Evolutionary conservation across 495 filamentous ascomycete genomes (phyloP).

Genomic region (Trichoderma erinaceum): DNA sequence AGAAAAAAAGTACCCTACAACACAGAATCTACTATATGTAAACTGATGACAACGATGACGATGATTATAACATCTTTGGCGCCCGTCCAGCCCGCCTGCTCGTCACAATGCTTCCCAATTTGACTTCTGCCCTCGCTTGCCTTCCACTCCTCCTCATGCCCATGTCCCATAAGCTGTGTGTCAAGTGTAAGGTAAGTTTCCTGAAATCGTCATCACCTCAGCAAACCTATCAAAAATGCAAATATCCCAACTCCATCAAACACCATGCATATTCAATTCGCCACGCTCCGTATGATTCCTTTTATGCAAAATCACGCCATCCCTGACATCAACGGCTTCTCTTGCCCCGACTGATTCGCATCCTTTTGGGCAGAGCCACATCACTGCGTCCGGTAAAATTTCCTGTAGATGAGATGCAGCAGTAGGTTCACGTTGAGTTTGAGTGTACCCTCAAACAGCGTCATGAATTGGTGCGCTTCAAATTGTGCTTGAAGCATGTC

Average conservation of each 20-base stretch:
- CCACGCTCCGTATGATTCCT: not conserved
- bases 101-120: not conserved
- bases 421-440: slow-evolving; percentile 93
- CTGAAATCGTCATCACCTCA: not conserved
- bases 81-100: not conserved
- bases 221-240: not conserved
- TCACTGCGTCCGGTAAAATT: slow-evolving; percentile 86
- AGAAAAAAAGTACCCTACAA: slow-evolving; percentile 1
- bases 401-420: slow-evolving; percentile 92
- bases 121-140: not conserved
- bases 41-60: slow-evolving; percentile 1
- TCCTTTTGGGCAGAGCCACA: slow-evolving; percentile 8
- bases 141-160: not conserved
- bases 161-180: not conserved
- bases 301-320: not conserved
- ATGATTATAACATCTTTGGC: not conserved
- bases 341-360: not conserved
- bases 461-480: slow-evolving; percentile 91
- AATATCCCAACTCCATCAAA: slow-evolving; percentile 9
- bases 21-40: slow-evolving; percentile 5
- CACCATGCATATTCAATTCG: slow-evolving; percentile 7
- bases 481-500: slow-evolving; percentile 95
- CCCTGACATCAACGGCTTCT: not conserved
- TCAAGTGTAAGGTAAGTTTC: not conserved
- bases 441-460: slow-evolving; percentile 81